A percentile compares a stretch with the other conserved stretches of the same genome.
Conservation (phyloP, 306 rosid genomes). For the Cajanus cajan region DNA sequence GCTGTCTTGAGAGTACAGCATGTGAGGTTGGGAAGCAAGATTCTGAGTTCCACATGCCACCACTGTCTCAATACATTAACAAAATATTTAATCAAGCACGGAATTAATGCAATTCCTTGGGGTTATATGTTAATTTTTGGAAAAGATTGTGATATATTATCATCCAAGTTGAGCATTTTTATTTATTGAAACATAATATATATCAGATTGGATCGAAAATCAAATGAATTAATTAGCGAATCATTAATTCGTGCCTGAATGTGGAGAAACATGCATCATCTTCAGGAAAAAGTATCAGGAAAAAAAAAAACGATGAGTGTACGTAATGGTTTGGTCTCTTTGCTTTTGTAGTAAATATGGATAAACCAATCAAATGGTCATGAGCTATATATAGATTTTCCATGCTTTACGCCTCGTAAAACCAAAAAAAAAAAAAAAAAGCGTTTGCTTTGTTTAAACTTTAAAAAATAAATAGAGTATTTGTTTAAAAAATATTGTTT, state of each 20-base stretch:
- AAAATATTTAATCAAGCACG: neutral
- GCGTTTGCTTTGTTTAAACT: neutral
- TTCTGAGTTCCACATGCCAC: conserved; percentile 33
- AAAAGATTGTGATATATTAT: neutral
- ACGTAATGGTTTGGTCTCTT: neutral
- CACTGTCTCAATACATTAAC: conserved; percentile 18
- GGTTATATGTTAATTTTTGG: neutral
- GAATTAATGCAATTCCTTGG: neutral
- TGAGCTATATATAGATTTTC: neutral
- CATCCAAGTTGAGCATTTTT: neutral
- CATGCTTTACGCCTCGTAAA: neutral
- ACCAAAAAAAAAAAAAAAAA: neutral
- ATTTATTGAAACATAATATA: neutral
- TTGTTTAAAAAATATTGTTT: neutral
- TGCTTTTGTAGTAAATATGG: neutral
- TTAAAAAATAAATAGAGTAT: neutral
- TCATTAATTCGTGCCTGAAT: conserved; percentile 4
- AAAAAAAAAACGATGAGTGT: neutral
- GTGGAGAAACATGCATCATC: neutral
- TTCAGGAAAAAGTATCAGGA: neutral
- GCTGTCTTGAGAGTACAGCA: conserved; percentile 16
- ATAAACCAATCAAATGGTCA: neutral
- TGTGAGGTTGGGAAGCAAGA: conserved; percentile 36
- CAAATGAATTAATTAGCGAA: neutral
- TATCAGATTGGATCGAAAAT: neutral